A percentile compares a stretch with the other conserved stretches of the same genome.
These are phyloP conservation scores for Diversispora epigaea DNA, from an alignment of 192 early-diverging fungal species.

Conservation along the genomic window DNA sequence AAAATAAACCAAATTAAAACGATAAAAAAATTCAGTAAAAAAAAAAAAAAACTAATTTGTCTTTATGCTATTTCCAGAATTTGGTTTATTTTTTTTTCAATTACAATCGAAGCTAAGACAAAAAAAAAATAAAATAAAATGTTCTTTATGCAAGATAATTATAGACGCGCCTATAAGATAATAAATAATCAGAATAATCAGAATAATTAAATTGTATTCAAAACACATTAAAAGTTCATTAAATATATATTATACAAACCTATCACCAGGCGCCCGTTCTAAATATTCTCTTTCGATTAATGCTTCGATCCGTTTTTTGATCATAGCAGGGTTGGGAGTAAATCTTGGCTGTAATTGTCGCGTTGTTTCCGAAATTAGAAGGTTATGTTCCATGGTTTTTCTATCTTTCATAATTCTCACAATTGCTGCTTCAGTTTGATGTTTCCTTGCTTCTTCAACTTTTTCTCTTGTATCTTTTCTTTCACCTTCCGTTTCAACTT, in stretches of 20 bases:
- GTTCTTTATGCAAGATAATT: slow-evolving; percentile 30
- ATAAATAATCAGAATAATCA: neutral
- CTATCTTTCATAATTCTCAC: slow-evolving; percentile 97
- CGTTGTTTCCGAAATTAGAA: slow-evolving; percentile 80
- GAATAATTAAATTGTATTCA: neutral
- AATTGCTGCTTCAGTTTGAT: slow-evolving; percentile 91
- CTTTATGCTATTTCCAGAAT: too few relatives aligned
- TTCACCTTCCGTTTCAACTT: slow-evolving; percentile 73
- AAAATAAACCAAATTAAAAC: too few relatives aligned
- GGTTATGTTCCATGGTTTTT: slow-evolving; percentile 85
- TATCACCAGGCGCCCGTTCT: slow-evolving; percentile 63
- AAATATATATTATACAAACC: slow-evolving; percentile 29
- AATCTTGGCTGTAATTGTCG: slow-evolving; percentile 78
- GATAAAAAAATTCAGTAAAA: too few relatives aligned
- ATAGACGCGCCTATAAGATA: slow-evolving; percentile 24
- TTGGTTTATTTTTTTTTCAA: neutral
- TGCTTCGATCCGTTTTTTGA: slow-evolving; percentile 93
- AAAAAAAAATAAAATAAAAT: neutral
- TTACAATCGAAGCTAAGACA: neutral
- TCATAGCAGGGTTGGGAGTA: slow-evolving; percentile 76
- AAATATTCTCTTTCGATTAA: slow-evolving; percentile 98
- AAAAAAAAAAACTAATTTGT: too few relatives aligned
- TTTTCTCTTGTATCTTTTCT: slow-evolving; percentile 79
- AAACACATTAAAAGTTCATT: neutral
- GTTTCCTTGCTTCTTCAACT: slow-evolving; percentile 83